Conservation (phyloP, 441 rosid genomes). For the Francoa sonchifolia region DNA sequence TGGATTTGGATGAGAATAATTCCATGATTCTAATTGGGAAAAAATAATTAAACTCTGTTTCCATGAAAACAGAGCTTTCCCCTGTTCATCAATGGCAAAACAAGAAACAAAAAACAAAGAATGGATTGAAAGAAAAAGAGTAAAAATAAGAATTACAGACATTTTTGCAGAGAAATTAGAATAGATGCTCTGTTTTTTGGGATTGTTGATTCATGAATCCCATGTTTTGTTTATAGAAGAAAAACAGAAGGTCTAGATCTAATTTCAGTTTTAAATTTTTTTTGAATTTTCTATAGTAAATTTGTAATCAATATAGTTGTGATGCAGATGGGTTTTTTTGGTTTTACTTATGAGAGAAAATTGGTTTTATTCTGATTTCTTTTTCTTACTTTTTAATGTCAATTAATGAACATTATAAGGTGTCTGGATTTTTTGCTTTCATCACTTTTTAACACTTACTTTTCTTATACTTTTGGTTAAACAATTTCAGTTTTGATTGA, state of each 20-base stretch:
- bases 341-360: no score
- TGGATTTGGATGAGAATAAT: conserved; percentile 6
- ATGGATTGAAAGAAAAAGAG: conserved; percentile 2
- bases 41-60: conserved; percentile 9
- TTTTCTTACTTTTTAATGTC: neutral
- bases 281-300: conserved; percentile 4
- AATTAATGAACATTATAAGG: neutral
- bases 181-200: conserved; percentile 10
- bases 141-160: conserved; percentile 8
- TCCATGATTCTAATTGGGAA: conserved; percentile 12
- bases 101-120: conserved; percentile 3
- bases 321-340: conserved; percentile 19
- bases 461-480: neutral
- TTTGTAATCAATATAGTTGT: conserved; percentile 8
- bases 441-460: neutral
- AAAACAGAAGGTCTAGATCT: conserved; percentile 68
- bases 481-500: no score
- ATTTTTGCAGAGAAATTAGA: no score
- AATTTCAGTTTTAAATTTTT: conserved; percentile 11
- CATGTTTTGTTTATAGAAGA: conserved; percentile 45
- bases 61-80: conserved; percentile 16
- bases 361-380: neutral
- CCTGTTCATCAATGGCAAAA: conserved; percentile 11
- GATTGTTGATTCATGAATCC: no score
- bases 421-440: neutral